Conservation (phyloP, 805 yeast genomes). For the Saturnispora diversa region DNA sequence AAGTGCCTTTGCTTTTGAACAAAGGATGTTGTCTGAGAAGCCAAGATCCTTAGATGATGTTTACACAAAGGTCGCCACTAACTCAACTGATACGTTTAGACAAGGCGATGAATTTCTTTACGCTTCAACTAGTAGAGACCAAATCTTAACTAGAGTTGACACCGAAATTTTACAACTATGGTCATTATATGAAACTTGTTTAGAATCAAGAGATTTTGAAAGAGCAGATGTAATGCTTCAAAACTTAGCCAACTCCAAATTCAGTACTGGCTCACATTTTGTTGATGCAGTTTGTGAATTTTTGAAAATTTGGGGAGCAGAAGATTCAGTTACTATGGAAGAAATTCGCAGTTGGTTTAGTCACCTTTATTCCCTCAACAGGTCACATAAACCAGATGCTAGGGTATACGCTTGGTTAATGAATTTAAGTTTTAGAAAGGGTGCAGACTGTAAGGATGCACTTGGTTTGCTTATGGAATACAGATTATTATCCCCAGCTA, state of each 20-base stretch:
- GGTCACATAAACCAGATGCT: slow-evolving; percentile 19
- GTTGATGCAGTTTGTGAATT: slow-evolving; percentile 64
- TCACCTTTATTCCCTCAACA: slow-evolving; percentile 15
- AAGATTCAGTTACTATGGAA: slow-evolving; percentile 18
- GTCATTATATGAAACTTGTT: slow-evolving; percentile 71
- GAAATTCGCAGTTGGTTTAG: slow-evolving; percentile 24
- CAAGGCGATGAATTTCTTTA: slow-evolving; percentile 11
- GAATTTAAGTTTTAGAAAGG: slow-evolving; percentile 22
- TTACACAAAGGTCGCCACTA: slow-evolving; percentile 11
- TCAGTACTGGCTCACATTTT: slow-evolving; percentile 34
- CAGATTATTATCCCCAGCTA: slow-evolving; percentile 16
- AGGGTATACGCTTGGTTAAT: slow-evolving; percentile 27
- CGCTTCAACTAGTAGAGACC: slow-evolving; percentile 23
- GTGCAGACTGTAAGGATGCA: slow-evolving; percentile 13
- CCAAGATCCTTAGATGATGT: slow-evolving; percentile 19
- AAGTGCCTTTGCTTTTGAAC: slow-evolving; percentile 14
- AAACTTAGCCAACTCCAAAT: slow-evolving; percentile 38
- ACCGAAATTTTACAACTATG: slow-evolving; percentile 33
- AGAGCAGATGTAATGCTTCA: slow-evolving; percentile 64
- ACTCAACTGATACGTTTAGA: not conserved
- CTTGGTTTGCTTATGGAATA: slow-evolving; percentile 16
- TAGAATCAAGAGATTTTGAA: slow-evolving; percentile 53
- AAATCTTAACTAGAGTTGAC: slow-evolving; percentile 24
- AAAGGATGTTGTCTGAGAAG: slow-evolving; percentile 9
- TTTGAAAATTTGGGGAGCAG: slow-evolving; percentile 33